phyloP scores from a whole-genome alignment of 768 basidiomycete species.

The Boletus pseudopeckii region DNA sequence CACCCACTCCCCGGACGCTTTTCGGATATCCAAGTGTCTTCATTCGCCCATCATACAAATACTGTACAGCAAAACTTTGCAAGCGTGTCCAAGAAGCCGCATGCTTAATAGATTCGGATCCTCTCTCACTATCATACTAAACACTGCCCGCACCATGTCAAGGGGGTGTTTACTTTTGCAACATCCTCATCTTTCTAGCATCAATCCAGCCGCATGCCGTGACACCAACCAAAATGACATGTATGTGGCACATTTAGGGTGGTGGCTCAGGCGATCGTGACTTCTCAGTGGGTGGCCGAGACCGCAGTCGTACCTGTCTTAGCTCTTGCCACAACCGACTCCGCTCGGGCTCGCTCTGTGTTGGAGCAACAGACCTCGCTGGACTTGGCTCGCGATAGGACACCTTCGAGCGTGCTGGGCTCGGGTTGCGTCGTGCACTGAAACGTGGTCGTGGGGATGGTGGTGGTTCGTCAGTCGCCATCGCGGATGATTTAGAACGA shows the following conservation, averaged over 20 bases:
- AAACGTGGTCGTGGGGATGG: conserved; percentile 34
- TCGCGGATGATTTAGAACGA: conserved; percentile 26
- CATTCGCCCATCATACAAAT: conserved; percentile 6
- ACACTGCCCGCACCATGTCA: conserved; percentile 9
- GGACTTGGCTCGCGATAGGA: conserved; percentile 31
- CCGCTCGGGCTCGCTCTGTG: conserved; percentile 38
- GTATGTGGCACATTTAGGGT: conserved; percentile 28
- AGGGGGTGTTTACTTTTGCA: not conserved
- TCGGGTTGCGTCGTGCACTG: conserved; percentile 36
- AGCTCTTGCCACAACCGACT: conserved; percentile 56
- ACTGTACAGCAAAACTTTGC: conserved; percentile 8
- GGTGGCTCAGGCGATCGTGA: conserved; percentile 39
- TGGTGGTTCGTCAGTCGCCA: conserved; percentile 20
- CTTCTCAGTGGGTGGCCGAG: conserved; percentile 43
- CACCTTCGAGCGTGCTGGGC: conserved; percentile 35
- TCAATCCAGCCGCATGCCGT: conserved; percentile 12
- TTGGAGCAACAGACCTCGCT: conserved; percentile 23
- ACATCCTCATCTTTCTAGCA: conserved; percentile 9
- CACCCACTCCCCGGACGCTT: not conserved
- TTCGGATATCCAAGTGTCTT: not conserved
- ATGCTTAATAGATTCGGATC: conserved; percentile 17
- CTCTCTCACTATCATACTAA: conserved; percentile 10
- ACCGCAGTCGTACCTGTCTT: conserved; percentile 45
- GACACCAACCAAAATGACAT: conserved; percentile 7
- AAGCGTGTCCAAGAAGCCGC: conserved; percentile 15